Conservation (phyloP, 805 yeast genomes). For the Wickerhamiella allomyrinae region DNA sequence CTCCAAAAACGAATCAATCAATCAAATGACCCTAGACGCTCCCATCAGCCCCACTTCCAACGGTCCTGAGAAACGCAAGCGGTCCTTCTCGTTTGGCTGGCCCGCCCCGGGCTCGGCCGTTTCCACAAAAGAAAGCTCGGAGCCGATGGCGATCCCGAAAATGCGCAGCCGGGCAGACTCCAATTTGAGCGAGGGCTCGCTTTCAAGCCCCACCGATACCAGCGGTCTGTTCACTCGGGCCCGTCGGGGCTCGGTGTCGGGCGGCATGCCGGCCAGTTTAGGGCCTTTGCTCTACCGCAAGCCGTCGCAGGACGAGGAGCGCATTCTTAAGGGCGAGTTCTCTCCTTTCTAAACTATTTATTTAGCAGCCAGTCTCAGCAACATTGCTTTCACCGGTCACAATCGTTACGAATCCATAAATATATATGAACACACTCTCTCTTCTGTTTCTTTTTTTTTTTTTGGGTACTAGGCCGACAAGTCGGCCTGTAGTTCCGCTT, state of each 20-base stretch:
- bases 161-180: background rate
- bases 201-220: background rate
- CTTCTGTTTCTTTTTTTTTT: no score
- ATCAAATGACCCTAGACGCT: background rate
- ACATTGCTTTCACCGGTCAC: no score
- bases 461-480: no score
- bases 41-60: background rate
- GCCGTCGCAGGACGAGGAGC: slow-evolving; percentile 25
- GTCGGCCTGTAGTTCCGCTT: no score
- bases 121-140: background rate
- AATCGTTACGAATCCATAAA: no score
- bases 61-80: background rate
- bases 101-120: background rate
- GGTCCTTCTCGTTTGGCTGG: slow-evolving; percentile 1
- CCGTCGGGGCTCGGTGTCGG: slow-evolving; percentile 1
- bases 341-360: background rate
- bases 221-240: slow-evolving; percentile 7
- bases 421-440: no score
- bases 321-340: slow-evolving; percentile 24
- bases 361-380: no score
- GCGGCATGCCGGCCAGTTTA: background rate
- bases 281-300: slow-evolving; percentile 15
- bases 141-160: background rate
- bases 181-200: background rate
- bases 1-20: background rate